Evolutionary conservation across 1,284 basidiomycete species (phyloP).

Genomic region (Rhodotorula sp.): DNA sequence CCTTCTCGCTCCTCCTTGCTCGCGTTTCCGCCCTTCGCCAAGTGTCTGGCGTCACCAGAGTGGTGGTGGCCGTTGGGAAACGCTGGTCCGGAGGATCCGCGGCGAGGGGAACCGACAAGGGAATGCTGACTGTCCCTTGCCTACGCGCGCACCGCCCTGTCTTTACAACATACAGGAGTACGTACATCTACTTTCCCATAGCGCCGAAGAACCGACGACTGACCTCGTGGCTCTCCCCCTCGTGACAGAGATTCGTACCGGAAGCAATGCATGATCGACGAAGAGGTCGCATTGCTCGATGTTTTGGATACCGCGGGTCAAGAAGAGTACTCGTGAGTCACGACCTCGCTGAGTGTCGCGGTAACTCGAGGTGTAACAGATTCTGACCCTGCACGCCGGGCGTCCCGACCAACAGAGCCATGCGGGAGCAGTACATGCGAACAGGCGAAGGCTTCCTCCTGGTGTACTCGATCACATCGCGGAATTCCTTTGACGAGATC

Average conservation of each 20-base stretch:
- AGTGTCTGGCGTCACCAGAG: neutral
- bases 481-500: slow-evolving; percentile 94
- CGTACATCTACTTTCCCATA: neutral
- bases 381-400: too few species aligned
- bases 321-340: slow-evolving; percentile 89
- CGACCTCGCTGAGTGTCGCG: too few species aligned
- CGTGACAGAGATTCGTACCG: slow-evolving; percentile 72
- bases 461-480: slow-evolving; percentile 97
- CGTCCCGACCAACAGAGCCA: slow-evolving; percentile 61
- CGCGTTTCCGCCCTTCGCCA: too few species aligned
- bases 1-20: neutral
- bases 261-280: slow-evolving; percentile 95
- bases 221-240: neutral
- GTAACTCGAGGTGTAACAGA: neutral
- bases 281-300: slow-evolving; percentile 94
- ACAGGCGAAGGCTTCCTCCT: slow-evolving; percentile 97
- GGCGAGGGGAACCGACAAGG: neutral
- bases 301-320: slow-evolving; percentile 98
- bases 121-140: neutral
- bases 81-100: neutral
- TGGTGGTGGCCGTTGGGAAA: neutral
- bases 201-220: neutral
- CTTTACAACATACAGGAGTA: slow-evolving; percentile 13
- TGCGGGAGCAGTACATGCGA: slow-evolving; percentile 98
- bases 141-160: neutral